These are phyloP conservation scores for Gossypium longicalyx DNA, from an alignment of 345 rosid species.

Conservation along the genomic window DNA sequence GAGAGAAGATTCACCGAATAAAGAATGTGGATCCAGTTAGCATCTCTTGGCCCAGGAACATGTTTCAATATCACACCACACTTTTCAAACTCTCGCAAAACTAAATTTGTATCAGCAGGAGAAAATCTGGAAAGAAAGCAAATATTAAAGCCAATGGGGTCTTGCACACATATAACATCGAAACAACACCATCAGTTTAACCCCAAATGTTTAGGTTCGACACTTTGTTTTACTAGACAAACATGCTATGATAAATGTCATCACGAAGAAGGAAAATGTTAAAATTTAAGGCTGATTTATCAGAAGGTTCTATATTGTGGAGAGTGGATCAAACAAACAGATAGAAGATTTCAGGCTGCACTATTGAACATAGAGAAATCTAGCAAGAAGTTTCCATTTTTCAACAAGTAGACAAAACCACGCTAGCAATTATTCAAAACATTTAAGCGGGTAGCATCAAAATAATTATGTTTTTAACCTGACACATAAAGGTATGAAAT, in stretches of 20 bases:
- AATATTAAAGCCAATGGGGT: background rate
- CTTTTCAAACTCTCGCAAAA: slow-evolving; percentile 89
- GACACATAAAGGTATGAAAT: background rate
- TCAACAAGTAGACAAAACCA: background rate
- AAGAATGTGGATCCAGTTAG: slow-evolving; percentile 97
- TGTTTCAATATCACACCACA: slow-evolving; percentile 86
- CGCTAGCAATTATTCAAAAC: background rate
- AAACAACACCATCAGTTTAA: background rate
- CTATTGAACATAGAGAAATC: background rate
- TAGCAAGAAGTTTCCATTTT: background rate
- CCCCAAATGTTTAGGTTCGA: background rate
- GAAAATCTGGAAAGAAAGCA: slow-evolving; percentile 57
- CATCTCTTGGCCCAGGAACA: slow-evolving; percentile 90
- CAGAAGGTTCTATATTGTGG: background rate
- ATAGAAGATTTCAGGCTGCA: background rate
- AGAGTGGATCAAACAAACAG: background rate
- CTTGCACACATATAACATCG: background rate
- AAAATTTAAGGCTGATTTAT: background rate
- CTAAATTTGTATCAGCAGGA: slow-evolving; percentile 83
- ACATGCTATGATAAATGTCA: background rate
- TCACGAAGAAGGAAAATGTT: background rate
- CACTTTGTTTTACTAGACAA: background rate
- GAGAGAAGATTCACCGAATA: slow-evolving; percentile 58
- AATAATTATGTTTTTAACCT: background rate
- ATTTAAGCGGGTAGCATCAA: background rate